A percentile compares a stretch with the other conserved stretches of the same genome.
Evolutionary conservation across 2,329 filamentous ascomycete species (phyloP).

Genomic region (Pezicula neosporulosa): DNA sequence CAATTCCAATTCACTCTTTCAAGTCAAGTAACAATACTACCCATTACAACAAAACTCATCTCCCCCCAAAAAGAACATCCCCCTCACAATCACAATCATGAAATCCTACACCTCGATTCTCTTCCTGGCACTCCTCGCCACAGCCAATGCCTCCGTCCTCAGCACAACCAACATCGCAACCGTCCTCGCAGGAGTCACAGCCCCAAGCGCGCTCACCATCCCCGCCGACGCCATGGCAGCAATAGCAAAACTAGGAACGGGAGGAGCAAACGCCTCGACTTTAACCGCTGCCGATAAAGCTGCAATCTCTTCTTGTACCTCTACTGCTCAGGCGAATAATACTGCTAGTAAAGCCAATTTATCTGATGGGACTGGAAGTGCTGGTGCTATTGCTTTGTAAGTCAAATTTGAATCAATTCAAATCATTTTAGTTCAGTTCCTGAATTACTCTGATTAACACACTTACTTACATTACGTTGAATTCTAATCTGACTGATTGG

Average conservation of each 20-base stretch:
- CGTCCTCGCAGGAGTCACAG: slow-evolving; percentile 14
- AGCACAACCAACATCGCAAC: slow-evolving; percentile 17
- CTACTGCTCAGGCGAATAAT: slow-evolving; percentile 14
- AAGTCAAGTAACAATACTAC: neutral
- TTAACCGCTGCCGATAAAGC: slow-evolving; percentile 13
- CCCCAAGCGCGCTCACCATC: slow-evolving; percentile 14
- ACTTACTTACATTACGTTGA: too few relatives aligned
- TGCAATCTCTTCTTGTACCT: slow-evolving; percentile 13
- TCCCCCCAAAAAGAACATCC: neutral
- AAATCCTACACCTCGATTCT: slow-evolving; percentile 7
- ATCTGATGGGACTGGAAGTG: slow-evolving; percentile 10
- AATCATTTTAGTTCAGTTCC: too few relatives aligned
- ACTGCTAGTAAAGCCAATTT: slow-evolving; percentile 14
- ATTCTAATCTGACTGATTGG: neutral
- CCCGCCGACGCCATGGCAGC: slow-evolving; percentile 17
- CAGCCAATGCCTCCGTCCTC: slow-evolving; percentile 13
- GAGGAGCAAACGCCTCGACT: slow-evolving; percentile 11
- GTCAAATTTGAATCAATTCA: neutral
- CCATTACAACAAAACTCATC: slow-evolving; percentile 8
- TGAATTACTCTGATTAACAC: neutral
- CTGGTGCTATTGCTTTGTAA: slow-evolving; percentile 19
- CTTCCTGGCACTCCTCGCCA: slow-evolving; percentile 9
- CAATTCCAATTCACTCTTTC: neutral
- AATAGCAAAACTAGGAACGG: slow-evolving; percentile 18
- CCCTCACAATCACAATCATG: slow-evolving; percentile 8